Conservation (phyloP, 2,329 filamentous ascomycete species). For the Calonectria honghensis region DNA sequence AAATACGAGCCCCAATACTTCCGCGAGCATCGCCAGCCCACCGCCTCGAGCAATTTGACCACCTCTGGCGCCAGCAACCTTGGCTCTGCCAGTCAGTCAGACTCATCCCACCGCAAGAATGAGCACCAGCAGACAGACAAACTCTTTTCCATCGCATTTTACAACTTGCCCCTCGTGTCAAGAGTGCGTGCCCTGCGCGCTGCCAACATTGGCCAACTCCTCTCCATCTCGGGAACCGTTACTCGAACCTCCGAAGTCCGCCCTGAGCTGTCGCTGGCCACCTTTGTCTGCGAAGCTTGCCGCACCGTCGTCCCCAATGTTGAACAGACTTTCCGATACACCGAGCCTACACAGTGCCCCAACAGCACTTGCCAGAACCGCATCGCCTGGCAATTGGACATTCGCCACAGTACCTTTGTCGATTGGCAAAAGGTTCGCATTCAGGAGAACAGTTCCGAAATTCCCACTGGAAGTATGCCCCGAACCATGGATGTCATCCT, state of each 20-base stretch:
- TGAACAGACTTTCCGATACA: conserved; percentile 98
- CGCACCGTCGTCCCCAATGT: conserved; percentile 90
- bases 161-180: conserved; percentile 92
- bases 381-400: conserved; percentile 95
- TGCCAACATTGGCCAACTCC: conserved; percentile 90
- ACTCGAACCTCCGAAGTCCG: conserved; percentile 98
- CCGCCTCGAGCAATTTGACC: conserved; percentile 82
- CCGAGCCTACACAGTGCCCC: conserved; percentile 96
- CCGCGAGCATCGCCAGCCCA: conserved; percentile 90
- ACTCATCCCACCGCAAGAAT: conserved; percentile 83
- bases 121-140: conserved; percentile 99
- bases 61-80: conserved; percentile 80
- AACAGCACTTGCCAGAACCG: conserved; percentile 92
- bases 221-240: conserved; percentile 97
- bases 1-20: conserved; percentile 97
- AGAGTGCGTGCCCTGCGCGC: conserved; percentile 91
- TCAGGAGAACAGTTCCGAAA: conserved; percentile 98
- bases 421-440: conserved; percentile 99
- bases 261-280: conserved; percentile 92
- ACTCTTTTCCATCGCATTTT: conserved; percentile 93
- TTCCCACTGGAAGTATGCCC: conserved; percentile 98
- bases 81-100: conserved; percentile 77
- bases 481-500: conserved; percentile 98
- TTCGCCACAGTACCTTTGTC: conserved; percentile 96
- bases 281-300: conserved; percentile 93